Evolutionary conservation across 192 early-diverging fungal genomes (phyloP).

Genomic region (Umbelopsis isabellina): DNA sequence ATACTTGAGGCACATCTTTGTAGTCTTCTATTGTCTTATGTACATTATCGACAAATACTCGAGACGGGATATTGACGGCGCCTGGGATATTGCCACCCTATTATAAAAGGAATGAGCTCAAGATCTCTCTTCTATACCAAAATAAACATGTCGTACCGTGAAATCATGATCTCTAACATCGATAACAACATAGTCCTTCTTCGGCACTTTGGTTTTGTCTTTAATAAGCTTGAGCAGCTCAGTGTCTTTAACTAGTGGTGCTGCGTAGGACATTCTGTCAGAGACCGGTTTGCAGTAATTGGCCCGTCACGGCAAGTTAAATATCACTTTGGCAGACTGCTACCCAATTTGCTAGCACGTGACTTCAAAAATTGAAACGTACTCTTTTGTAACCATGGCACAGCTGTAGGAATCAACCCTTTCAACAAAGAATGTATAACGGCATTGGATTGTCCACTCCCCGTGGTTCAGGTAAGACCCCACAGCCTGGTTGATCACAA

Average conservation of each 20-base stretch:
- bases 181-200: slow-evolving; percentile 73
- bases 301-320: no score
- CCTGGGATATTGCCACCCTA: slow-evolving; percentile 82
- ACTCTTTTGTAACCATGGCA: no score
- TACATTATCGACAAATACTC: slow-evolving; percentile 54
- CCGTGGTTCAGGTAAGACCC: slow-evolving; percentile 65
- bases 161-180: slow-evolving; percentile 73
- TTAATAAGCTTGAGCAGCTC: slow-evolving; percentile 59
- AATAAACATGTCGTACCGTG: slow-evolving; percentile 34
- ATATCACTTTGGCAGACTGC: no score
- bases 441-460: slow-evolving; percentile 80
- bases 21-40: slow-evolving; percentile 54
- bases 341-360: no score
- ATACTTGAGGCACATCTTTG: slow-evolving; percentile 60
- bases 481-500: not conserved
- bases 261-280: slow-evolving; percentile 14
- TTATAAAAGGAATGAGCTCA: slow-evolving; percentile 12
- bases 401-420: not conserved
- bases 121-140: not conserved
- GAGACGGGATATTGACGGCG: slow-evolving; percentile 74
- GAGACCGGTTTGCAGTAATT: not conserved
- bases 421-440: slow-evolving; percentile 63
- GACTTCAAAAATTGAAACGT: no score
- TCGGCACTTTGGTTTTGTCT: slow-evolving; percentile 57
- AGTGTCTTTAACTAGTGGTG: slow-evolving; percentile 45